Evolutionary conservation across 2,329 filamentous ascomycete genomes (phyloP), one percentile per base, ranked within the genome.

Genomic region (Hypoxylon sp.): DNA sequence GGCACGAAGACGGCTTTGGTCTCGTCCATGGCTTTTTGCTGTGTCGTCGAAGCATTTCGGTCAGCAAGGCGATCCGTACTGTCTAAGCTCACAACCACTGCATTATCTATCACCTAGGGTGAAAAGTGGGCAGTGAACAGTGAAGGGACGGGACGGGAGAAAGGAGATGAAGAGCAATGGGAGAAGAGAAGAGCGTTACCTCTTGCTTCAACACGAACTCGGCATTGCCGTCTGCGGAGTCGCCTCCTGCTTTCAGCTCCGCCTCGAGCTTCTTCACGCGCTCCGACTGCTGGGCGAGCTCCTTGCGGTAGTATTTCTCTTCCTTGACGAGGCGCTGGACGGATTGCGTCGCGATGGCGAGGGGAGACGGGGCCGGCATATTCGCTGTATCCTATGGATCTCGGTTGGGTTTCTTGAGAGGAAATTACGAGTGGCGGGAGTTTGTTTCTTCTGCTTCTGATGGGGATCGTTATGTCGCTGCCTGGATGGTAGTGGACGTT

Each of bases 241-340:
- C 80, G 2, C 79, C 78, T 24, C 79, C 80, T n/a, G 75, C 78
- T 42, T 82, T 77, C 30, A 87, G 77, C 71, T 91, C 88, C 45
- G 84, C 82, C 77, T 89, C 84, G 16, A 97, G 84, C 76, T 89
- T 87, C 77, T 86, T 81, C 69, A 96, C 86, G 60, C 91, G 87
- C 65, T 86, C 85, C 72, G 92, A 85, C 77, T 98, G 94, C 69
- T 90, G 84, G 68, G 86, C 82, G 18, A 94, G 85, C 79, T 99
- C 96, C 76, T 91, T 91, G 83, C 94, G 91, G 81, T 99, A 98
- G 73, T 90, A 95, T 38, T 86, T 83, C 79, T 97, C 93, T 79
- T 99, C 96, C 80, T 97, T 97, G 70, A 97, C 87, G 49, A 98
- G 87, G 63, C 96, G 93, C 73, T 87, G 84, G 71, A 98, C 88